Evolutionary conservation across 345 rosid genomes (phyloP).

Genomic region (Heritiera littoralis): DNA sequence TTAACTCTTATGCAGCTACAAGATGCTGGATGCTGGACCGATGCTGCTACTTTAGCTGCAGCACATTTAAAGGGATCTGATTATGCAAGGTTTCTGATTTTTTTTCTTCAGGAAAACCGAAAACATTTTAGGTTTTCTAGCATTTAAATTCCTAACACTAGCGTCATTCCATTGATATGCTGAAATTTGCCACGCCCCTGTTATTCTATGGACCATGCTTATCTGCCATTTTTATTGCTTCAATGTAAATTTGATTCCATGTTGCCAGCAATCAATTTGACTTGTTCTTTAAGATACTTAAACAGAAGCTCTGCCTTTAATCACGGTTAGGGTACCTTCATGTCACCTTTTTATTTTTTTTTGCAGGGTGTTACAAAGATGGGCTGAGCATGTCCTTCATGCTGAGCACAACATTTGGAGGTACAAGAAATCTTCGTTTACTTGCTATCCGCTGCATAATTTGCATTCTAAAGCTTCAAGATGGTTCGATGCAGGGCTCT

Average conservation of each 20-base stretch:
- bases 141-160: background rate
- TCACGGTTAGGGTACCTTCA: background rate
- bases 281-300: background rate
- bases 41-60: constrained; percentile 98
- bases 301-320: background rate
- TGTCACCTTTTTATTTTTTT: background rate
- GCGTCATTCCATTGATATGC: background rate
- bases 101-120: background rate
- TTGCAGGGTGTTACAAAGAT: constrained; percentile 81
- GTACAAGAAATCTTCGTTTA: constrained; percentile 34
- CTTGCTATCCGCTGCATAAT: background rate
- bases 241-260: background rate
- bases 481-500: constrained; percentile 61
- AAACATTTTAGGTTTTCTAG: constrained; percentile 6
- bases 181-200: constrained; percentile 6
- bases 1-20: constrained; percentile 58
- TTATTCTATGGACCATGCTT: background rate
- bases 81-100: constrained; percentile 68
- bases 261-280: background rate
- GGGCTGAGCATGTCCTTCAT: constrained; percentile 85
- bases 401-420: constrained; percentile 93
- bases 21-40: constrained; percentile 99
- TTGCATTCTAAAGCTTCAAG: constrained; percentile 18
- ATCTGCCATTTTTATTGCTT: background rate
- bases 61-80: constrained; percentile 95